Evolutionary conservation across 169 alveolate species (phyloP).

Genomic region (Plasmodium gonderi): DNA sequence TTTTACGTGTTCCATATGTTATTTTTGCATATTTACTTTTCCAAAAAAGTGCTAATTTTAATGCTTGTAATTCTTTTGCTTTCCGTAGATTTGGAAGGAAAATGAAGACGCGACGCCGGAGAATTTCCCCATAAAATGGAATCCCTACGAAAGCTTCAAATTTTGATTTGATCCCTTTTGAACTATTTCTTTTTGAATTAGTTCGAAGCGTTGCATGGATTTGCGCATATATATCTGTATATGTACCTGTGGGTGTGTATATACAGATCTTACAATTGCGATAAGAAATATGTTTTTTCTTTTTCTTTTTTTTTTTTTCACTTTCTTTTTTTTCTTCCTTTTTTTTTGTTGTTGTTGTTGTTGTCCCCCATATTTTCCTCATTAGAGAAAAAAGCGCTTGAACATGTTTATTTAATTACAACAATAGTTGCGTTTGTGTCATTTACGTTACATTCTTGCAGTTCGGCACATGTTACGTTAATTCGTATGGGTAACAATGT

Average conservation of each 20-base stretch:
- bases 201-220: background rate
- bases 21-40: background rate
- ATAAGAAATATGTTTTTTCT: background rate
- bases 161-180: conserved; percentile 20
- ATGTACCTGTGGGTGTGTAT: background rate
- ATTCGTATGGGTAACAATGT: background rate
- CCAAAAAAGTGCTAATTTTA: background rate
- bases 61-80: background rate
- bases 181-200: background rate
- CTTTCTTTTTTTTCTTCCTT: background rate
- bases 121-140: conserved; percentile 82
- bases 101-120: conserved; percentile 86
- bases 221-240: background rate
- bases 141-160: conserved; percentile 79
- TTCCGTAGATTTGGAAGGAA: conserved; percentile 78
- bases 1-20: background rate
- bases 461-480: background rate
- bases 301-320: conserved; percentile 2
- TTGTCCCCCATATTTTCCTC: background rate
- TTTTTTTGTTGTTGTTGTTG: no score
- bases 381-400: background rate
- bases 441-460: background rate
- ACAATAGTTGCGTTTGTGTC: background rate
- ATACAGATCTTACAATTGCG: background rate
- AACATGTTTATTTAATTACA: background rate